A percentile compares a stretch with the other conserved stretches of the same genome.
Conservation (phyloP, 305 asterid species). For the Solanum hybrid region DNA sequence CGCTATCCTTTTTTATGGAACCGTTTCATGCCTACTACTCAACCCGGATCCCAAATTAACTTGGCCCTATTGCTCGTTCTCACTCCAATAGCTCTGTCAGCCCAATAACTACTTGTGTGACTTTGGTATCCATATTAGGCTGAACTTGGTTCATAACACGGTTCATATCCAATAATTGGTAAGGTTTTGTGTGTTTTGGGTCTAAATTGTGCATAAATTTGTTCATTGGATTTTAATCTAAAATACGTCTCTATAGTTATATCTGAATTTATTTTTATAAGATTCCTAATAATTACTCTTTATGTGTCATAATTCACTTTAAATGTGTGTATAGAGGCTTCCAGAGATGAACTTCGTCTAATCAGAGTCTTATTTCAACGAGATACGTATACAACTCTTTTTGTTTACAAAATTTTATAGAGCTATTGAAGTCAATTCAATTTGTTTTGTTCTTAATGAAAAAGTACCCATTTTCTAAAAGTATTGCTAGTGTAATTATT, state of each 20-base stretch:
- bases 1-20: no score
- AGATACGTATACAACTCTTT: background rate
- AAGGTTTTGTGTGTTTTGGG: background rate
- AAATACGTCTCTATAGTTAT: background rate
- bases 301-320: background rate
- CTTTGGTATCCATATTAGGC: no score
- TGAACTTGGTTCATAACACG: no score
- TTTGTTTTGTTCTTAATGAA: background rate
- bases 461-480: background rate
- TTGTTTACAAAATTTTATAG: background rate
- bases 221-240: no score
- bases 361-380: background rate
- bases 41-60: no score
- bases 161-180: background rate
- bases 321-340: background rate
- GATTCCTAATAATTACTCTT: background rate
- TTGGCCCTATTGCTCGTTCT: no score
- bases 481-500: background rate
- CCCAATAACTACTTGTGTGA: no score
- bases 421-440: background rate
- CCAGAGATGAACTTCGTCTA: background rate
- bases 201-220: background rate
- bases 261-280: background rate
- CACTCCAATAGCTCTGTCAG: no score
- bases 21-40: no score